Evolutionary conservation across 768 basidiomycete species (phyloP).

Genomic region (Daedalea quercina): DNA sequence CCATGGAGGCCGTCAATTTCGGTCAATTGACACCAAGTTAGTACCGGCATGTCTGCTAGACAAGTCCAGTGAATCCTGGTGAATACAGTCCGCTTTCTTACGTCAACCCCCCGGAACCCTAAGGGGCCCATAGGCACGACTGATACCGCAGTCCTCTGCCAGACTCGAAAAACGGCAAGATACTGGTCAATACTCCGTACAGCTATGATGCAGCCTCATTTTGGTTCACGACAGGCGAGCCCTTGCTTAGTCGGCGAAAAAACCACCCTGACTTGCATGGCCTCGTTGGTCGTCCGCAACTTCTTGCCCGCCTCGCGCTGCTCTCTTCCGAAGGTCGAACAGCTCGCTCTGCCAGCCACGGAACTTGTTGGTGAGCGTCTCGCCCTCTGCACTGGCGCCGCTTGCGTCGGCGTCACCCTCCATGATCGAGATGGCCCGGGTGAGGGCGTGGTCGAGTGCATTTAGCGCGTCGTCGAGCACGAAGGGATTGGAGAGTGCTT

Average conservation of each 20-base stretch:
- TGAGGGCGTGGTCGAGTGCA: slow-evolving; percentile 37
- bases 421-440: slow-evolving; percentile 36
- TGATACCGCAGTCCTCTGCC: too few species aligned
- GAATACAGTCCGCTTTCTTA: too few species aligned
- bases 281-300: not conserved
- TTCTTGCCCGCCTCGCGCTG: slow-evolving; percentile 11
- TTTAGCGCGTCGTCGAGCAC: slow-evolving; percentile 36
- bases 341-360: slow-evolving; percentile 37
- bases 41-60: too few species aligned
- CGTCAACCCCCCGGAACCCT: too few species aligned
- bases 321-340: slow-evolving; percentile 19
- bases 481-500: slow-evolving; percentile 40
- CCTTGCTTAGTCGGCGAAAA: not conserved
- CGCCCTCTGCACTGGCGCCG: slow-evolving; percentile 28
- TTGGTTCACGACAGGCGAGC: too few species aligned
- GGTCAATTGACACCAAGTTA: too few species aligned
- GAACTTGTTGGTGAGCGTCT: slow-evolving; percentile 33
- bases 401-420: slow-evolving; percentile 35
- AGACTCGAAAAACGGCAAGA: too few species aligned
- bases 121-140: too few species aligned
- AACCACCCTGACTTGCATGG: not conserved
- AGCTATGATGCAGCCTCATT: too few species aligned
- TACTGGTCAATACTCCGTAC: too few species aligned
- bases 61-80: too few species aligned
- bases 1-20: too few species aligned